These are phyloP conservation scores for Suillus alpinus DNA, from an alignment of 768 basidiomycete genomes.

Conservation along the genomic window DNA sequence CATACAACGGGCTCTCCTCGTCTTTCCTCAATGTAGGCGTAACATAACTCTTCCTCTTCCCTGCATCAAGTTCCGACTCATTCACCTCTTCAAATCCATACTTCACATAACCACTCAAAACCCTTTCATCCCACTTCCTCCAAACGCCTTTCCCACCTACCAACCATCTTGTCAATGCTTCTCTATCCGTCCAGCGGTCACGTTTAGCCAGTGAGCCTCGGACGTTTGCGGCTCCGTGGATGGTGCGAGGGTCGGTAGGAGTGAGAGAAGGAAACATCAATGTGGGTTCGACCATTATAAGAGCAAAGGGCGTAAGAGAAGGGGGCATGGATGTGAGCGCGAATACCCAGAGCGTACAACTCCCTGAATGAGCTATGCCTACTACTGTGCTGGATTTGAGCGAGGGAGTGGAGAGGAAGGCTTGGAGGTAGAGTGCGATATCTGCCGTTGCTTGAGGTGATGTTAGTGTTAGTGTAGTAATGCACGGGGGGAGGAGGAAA, in stretches of 20 bases:
- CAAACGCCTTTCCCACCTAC: neutral
- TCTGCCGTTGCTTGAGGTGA: conserved; percentile 22
- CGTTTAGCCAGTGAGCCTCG: conserved; percentile 25
- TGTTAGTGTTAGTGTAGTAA: neutral
- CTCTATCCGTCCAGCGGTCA: conserved; percentile 24
- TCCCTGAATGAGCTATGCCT: conserved; percentile 27
- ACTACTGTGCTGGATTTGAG: conserved; percentile 22
- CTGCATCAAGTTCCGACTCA: neutral
- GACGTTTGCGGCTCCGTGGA: conserved; percentile 30
- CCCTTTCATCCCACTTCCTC: neutral
- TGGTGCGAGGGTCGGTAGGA: conserved; percentile 23
- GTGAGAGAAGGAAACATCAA: conserved; percentile 30
- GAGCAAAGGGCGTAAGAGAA: conserved; percentile 7
- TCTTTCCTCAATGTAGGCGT: conserved; percentile 26
- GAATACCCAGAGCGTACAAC: conserved; percentile 23
- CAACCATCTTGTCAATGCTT: conserved; percentile 20
- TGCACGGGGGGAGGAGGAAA: neutral
- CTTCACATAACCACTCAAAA: neutral
- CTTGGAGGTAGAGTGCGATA: conserved; percentile 19
- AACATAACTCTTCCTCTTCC: conserved; percentile 6
- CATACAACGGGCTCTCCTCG: conserved; percentile 27
- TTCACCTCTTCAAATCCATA: neutral
- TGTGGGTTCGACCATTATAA: conserved; percentile 29
- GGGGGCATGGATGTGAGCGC: neutral
- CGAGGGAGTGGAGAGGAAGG: conserved; percentile 23